Base-by-base conservation (phyloP, 805 yeast genomes). In the Yarrowia sp. region DNA sequence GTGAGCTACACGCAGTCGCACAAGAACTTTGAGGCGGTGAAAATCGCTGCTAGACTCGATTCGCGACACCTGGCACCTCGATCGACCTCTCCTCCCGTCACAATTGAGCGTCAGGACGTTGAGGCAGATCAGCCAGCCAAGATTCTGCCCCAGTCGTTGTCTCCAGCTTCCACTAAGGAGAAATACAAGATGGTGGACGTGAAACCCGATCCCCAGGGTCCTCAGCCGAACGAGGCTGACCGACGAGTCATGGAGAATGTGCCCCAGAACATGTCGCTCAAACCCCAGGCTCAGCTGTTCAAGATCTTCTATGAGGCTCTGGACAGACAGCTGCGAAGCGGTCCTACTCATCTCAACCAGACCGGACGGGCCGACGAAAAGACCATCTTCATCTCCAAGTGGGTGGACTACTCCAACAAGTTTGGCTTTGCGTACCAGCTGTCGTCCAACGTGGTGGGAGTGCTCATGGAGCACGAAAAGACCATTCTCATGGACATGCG, bases 341-440 rank as follows among this genome's bases (percentile, higher is more conserved):
- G 36, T 5, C 55, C 67, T 38, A 15, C 48, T 3, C 32, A 56
- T 38, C 40, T 32, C 64, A n/a, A 4, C 49, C 11, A 19, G 2
- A 5, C 26, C 4, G 64, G 41, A 7, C 67, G 67, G 7, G 49
- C 42, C 3, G 48, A 41, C 22, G 61, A 42, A 36, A 53, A 53
- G 40, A 65, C 68, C 42, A 53, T 65, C n/a, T 85, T 91, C 70
- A 87, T 94, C 52, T 90, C 96, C 70, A 93, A 94, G 77, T 95
- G 99, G 99, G 98, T 96, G 38, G 99, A 95, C 77, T 95, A 94
- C 77, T 90, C 97, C 36, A 92, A 93, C 80, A 92, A 90, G 77
- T 96, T 94, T 78, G 99, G 99, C 0, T 89, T 95, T 76, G 91
- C 97, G 5, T 95, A 94, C 77, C 97, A 95, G 76, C 81, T 95